Evolutionary conservation across 179 eudicot genomes (phyloP), one percentile per base, ranked within the genome.

Genomic region (Nepenthes alata): DNA sequence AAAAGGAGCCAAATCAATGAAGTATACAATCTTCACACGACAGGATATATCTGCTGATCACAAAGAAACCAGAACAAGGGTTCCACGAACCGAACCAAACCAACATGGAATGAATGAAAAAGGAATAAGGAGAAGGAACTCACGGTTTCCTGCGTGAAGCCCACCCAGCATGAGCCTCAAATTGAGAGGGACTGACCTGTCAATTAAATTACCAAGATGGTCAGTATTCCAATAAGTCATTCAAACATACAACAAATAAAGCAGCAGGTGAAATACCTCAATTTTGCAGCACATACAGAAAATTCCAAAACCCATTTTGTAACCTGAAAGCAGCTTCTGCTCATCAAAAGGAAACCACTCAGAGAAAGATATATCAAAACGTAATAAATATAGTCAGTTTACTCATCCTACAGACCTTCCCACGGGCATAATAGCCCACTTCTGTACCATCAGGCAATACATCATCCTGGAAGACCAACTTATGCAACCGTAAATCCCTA

Each of bases 401-500:
- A 16, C 34, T 49, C 50, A 72, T 35, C 14, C 47, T 25, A 56
- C 67, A 65, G 35, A 88, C 95, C 93, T 88, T 58, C 67, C 88
- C 89, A 61, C 71, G 77, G 34, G 67, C 68, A 64, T 66, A 81
- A 75, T 89, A 93, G 11, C 74, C 77, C 55, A 93, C 65, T 57
- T 69, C 85, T 38, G 98, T 79, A 62, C 90, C 94, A 63, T 93
- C 97, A 59, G 86, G 84, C 37, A 93, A 76, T 64, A 72, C 72
- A 70, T 78, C 84, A 53, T 74, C 81, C 82, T 81, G 63, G 57
- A 93, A 80, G 3, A 85, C 87, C 67, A 79, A 68, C 68, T 68
- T 93, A 67, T 93, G 97, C 82, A 83, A 56, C 64, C 87, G 71
- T 77, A 81, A 51, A 76, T 91, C 95, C 75, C 97, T 90, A 10